Conservation (phyloP, 148 eudicot species). For the Gaultheria prostrata region DNA sequence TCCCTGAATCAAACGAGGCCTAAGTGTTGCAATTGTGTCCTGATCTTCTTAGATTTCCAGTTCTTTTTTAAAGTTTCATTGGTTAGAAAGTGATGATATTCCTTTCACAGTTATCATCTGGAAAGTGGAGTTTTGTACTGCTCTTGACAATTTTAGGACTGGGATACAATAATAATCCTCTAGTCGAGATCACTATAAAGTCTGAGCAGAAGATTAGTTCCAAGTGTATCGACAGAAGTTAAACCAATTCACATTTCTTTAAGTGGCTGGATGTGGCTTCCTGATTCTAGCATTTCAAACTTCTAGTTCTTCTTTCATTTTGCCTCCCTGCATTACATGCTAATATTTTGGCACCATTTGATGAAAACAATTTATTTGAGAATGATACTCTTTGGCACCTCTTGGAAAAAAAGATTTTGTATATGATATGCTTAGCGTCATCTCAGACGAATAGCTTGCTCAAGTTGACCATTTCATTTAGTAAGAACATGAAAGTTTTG, state of each 20-base stretch:
- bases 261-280: background rate
- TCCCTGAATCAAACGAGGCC: too few relatives aligned
- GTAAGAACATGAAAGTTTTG: background rate
- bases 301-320: background rate
- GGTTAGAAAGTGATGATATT: slow-evolving; percentile 5
- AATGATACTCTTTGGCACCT: background rate
- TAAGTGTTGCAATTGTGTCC: background rate
- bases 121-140: background rate
- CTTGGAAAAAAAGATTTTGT: background rate
- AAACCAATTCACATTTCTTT: background rate
- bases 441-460: slow-evolving; percentile 5
- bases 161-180: background rate
- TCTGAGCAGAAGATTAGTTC: background rate
- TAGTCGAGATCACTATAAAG: background rate
- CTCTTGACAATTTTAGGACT: background rate
- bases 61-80: background rate
- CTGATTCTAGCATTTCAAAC: slow-evolving; percentile 6
- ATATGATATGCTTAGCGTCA: background rate
- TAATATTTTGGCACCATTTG: background rate
- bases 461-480: background rate
- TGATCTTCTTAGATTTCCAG: background rate
- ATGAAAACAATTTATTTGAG: background rate
- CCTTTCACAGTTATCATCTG: background rate
- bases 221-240: background rate
- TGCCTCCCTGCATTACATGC: background rate